Conservation (phyloP, 352 stramenopile genomes). For the Aphanomyces cochlioides region DNA sequence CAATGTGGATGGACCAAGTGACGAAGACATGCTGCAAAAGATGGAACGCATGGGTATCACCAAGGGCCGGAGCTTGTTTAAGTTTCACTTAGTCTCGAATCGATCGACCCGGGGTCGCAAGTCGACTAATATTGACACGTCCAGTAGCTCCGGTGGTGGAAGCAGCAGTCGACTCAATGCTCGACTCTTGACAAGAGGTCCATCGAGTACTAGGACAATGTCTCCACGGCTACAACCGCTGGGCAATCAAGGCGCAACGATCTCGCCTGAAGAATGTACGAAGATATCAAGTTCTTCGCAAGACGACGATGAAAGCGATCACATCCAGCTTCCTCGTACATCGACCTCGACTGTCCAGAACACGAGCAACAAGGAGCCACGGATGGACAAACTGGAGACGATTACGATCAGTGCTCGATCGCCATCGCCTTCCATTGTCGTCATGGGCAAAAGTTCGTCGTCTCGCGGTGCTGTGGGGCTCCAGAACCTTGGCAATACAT, state of each 20-base stretch:
- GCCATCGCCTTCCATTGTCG: slow-evolving; percentile 18
- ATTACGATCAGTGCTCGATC: slow-evolving; percentile 9
- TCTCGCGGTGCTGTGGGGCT: slow-evolving; percentile 54
- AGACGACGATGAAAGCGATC: slow-evolving; percentile 22
- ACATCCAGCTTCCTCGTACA: slow-evolving; percentile 13
- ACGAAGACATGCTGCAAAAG: slow-evolving; percentile 29
- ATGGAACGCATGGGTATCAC: slow-evolving; percentile 18
- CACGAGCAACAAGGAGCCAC: slow-evolving; percentile 12
- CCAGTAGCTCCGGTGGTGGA: no score
- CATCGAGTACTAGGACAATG: not conserved
- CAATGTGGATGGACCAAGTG: slow-evolving; percentile 16
- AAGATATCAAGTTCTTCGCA: not conserved
- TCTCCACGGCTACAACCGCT: slow-evolving; percentile 9
- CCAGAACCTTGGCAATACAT: slow-evolving; percentile 80
- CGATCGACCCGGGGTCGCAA: slow-evolving; percentile 8
- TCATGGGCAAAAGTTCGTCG: slow-evolving; percentile 10
- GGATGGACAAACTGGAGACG: slow-evolving; percentile 9
- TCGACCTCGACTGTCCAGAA: not conserved
- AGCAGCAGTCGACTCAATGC: slow-evolving; percentile 1
- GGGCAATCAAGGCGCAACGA: slow-evolving; percentile 9
- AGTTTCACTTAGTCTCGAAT: slow-evolving; percentile 20
- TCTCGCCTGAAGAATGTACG: not conserved
- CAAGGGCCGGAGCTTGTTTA: not conserved
- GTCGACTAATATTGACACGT: slow-evolving; percentile 17
- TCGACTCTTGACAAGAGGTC: not conserved